These are phyloP conservation scores for Acidomyces sp. DNA, from an alignment of 495 filamentous ascomycete species.

Conservation along the genomic window DNA sequence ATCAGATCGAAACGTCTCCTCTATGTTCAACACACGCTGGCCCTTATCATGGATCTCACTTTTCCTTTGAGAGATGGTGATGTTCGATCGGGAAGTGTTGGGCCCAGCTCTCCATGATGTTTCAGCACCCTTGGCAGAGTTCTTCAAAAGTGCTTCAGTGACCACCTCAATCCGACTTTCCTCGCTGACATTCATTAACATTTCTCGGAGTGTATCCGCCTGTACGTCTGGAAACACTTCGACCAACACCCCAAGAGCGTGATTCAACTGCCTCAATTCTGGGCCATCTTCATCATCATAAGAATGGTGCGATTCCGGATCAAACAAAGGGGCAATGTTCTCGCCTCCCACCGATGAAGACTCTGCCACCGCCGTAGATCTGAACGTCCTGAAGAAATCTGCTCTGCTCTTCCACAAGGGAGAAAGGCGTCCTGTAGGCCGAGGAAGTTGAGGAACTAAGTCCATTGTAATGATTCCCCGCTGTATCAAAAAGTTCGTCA, in stretches of 20 bases:
- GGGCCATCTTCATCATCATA: constrained; percentile 26
- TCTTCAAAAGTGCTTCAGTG: constrained; percentile 70
- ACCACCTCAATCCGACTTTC: constrained; percentile 74
- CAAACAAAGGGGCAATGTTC: constrained; percentile 16
- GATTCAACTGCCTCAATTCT: constrained; percentile 60
- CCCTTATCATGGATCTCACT: constrained; percentile 6
- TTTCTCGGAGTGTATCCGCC: constrained; percentile 83
- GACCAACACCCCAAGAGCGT: constrained; percentile 53
- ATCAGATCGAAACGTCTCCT: constrained; percentile 61
- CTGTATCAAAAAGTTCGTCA: no score
- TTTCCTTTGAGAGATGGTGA: background rate
- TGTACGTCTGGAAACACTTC: constrained; percentile 77
- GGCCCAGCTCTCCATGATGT: constrained; percentile 40
- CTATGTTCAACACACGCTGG: constrained; percentile 19
- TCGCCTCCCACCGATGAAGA: no score
- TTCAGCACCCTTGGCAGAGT: constrained; percentile 59
- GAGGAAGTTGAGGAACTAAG: background rate
- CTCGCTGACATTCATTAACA: constrained; percentile 67
- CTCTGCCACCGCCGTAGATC: constrained; percentile 2
- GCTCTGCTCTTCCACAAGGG: constrained; percentile 17
- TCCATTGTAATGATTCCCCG: no score
- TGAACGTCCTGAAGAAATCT: constrained; percentile 17
- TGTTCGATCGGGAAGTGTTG: background rate
- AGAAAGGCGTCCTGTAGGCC: constrained; percentile 2
- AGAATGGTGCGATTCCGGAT: constrained; percentile 6